Evolutionary conservation across 2,329 filamentous ascomycete species (phyloP).

Genomic region (Geosmithia flava): DNA sequence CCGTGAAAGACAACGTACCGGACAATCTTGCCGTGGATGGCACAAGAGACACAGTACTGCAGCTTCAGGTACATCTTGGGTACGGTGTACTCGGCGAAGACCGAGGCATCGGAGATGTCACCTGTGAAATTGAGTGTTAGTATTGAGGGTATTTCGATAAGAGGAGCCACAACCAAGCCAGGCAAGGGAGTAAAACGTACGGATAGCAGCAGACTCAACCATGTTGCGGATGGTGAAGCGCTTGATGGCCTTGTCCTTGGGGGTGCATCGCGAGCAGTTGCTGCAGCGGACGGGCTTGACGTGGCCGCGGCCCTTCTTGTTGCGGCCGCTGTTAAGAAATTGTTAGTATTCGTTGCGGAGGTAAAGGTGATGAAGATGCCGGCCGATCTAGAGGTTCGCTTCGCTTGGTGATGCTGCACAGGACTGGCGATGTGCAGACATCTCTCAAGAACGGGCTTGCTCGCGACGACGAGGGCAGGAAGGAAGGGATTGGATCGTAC

Average conservation of each 20-base stretch:
- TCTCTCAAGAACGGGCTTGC: background rate
- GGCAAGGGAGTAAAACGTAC: conserved; percentile 46
- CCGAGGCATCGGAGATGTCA: conserved; percentile 99
- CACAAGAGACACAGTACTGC: conserved; percentile 99
- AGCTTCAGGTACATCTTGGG: conserved; percentile 99
- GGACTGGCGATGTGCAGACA: background rate
- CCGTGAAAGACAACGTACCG: conserved; percentile 66
- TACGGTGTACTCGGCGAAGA: conserved; percentile 98
- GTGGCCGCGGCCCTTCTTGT: conserved; percentile 99
- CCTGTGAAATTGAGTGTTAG: conserved; percentile 38
- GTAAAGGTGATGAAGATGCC: background rate
- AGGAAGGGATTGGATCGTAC: conserved; percentile 25
- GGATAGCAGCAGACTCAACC: conserved; percentile 99
- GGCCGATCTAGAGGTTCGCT: background rate
- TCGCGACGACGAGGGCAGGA: conserved; percentile 3
- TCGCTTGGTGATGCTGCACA: background rate
- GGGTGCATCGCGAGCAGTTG: conserved; percentile 72
- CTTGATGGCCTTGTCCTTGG: conserved; percentile 99
- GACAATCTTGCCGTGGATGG: conserved; percentile 99
- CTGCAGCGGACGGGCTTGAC: conserved; percentile 91
- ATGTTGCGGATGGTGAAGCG: conserved; percentile 99
- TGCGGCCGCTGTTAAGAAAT: conserved; percentile 61
- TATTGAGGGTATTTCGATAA: background rate
- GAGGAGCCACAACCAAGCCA: background rate
- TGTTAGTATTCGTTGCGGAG: conserved; percentile 7